phyloP scores from a whole-genome alignment of 768 basidiomycete species.

The Trametes villosa region DNA sequence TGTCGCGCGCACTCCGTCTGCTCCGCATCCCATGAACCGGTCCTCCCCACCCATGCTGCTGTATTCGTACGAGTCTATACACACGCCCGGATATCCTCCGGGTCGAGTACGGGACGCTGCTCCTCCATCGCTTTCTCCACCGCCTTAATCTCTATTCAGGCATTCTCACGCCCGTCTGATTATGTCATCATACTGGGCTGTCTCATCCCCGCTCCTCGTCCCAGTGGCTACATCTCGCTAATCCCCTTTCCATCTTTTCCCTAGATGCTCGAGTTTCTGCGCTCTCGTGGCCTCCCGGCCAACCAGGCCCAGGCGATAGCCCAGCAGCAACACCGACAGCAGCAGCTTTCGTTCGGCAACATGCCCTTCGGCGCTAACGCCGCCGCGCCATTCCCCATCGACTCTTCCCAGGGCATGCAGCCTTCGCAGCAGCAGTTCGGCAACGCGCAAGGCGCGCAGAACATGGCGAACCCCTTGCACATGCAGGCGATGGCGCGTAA shows the following conservation, averaged over 20 bases:
- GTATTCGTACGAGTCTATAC: neutral
- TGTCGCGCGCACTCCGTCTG: conserved; percentile 17
- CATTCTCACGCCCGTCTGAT: conserved; percentile 34
- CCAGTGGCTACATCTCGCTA: conserved; percentile 13
- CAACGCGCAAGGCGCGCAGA: conserved; percentile 10
- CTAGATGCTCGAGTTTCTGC: conserved; percentile 25
- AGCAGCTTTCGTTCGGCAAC: neutral
- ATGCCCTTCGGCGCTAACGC: conserved; percentile 13
- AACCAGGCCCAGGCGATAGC: conserved; percentile 7
- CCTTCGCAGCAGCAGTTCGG: conserved; percentile 13
- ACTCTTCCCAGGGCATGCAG: conserved; percentile 9
- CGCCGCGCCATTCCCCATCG: conserved; percentile 8
- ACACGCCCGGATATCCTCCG: neutral
- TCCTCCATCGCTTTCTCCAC: conserved; percentile 22
- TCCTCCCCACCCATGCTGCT: neutral
- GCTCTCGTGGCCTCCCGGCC: conserved; percentile 4
- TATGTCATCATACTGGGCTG: conserved; percentile 34
- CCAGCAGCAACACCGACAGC: conserved; percentile 14
- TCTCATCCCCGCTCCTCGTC: conserved; percentile 21
- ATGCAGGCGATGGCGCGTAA: conserved; percentile 18
- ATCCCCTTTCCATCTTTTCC: neutral
- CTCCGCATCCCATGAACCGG: neutral
- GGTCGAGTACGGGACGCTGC: conserved; percentile 1
- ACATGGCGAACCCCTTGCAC: conserved; percentile 9
- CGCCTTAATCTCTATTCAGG: conserved; percentile 26